These are phyloP conservation scores for Vigna reflexopilosa DNA, from an alignment of 306 rosid genomes.

Conservation along the genomic window DNA sequence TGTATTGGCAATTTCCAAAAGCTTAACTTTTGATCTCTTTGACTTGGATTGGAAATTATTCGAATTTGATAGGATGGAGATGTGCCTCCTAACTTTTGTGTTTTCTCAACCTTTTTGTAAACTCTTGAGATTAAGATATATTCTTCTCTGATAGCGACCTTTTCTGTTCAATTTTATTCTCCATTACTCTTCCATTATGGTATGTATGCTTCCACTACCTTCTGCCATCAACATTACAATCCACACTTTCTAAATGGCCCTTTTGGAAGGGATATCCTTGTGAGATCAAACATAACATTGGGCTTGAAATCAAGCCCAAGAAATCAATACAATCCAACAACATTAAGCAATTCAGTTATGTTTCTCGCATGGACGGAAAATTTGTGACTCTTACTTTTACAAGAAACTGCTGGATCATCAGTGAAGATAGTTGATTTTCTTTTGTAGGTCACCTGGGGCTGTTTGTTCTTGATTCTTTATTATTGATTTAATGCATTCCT, in stretches of 20 bases:
- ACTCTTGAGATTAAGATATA: slow-evolving; percentile 42
- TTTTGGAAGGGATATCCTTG: not conserved
- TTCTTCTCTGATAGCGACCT: slow-evolving; percentile 40
- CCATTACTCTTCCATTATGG: slow-evolving; percentile 37
- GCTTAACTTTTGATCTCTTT: slow-evolving; percentile 35
- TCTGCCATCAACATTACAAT: not conserved
- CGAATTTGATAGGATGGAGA: slow-evolving; percentile 51
- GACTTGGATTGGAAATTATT: slow-evolving; percentile 55
- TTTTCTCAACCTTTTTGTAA: slow-evolving; percentile 45
- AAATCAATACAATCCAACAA: not conserved
- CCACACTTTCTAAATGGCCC: not conserved
- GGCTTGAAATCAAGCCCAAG: slow-evolving; percentile 28
- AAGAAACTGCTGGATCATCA: not conserved
- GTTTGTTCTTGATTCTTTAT: not conserved
- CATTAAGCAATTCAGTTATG: not conserved
- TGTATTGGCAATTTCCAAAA: slow-evolving; percentile 43
- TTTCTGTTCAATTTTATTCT: slow-evolving; percentile 36
- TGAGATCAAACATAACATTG: not conserved
- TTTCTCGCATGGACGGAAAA: not conserved
- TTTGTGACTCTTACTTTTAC: not conserved
- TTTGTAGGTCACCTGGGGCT: not conserved
- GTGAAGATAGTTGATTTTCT: not conserved
- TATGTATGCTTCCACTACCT: slow-evolving; percentile 39
- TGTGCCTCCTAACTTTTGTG: slow-evolving; percentile 50
- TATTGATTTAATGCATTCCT: not conserved